Conservation (phyloP, 768 basidiomycete species). For the Boletus rufocinnamomeus region DNA sequence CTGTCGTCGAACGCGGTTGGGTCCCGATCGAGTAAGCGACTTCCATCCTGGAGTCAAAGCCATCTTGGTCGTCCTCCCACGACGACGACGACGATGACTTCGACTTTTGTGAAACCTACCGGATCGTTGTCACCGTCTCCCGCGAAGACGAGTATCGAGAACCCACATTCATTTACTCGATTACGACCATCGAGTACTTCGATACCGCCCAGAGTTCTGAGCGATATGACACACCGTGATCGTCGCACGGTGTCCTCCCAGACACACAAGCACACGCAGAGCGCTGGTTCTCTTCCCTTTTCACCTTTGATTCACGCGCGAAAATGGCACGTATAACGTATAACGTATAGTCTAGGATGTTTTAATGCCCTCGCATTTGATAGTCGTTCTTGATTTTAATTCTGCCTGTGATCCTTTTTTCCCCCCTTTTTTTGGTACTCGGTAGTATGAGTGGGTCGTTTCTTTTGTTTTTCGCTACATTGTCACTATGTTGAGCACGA, state of each 20-base stretch:
- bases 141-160: slow-evolving; percentile 1
- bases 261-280: slow-evolving; percentile 11
- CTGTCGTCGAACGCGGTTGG: slow-evolving; percentile 11
- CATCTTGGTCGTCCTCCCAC: background rate
- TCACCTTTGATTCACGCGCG: background rate
- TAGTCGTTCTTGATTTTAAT: background rate
- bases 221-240: slow-evolving; percentile 3
- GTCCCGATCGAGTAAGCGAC: slow-evolving; percentile 11
- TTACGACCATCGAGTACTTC: slow-evolving; percentile 5
- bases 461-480: background rate
- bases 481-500: background rate
- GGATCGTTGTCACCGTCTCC: background rate
- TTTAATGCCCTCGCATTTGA: background rate
- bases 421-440: background rate
- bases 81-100: background rate
- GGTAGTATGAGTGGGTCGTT: background rate
- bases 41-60: slow-evolving; percentile 22
- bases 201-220: background rate
- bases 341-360: slow-evolving; percentile 5
- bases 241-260: slow-evolving; percentile 6
- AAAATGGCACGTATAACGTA: slow-evolving; percentile 10
- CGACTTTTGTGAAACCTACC: background rate
- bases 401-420: background rate
- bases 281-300: background rate
- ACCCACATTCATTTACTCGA: background rate